Evolutionary conservation across 2,329 filamentous ascomycete genomes (phyloP), one percentile per base, ranked within the genome.

Genomic region (Penicillium sp.): DNA sequence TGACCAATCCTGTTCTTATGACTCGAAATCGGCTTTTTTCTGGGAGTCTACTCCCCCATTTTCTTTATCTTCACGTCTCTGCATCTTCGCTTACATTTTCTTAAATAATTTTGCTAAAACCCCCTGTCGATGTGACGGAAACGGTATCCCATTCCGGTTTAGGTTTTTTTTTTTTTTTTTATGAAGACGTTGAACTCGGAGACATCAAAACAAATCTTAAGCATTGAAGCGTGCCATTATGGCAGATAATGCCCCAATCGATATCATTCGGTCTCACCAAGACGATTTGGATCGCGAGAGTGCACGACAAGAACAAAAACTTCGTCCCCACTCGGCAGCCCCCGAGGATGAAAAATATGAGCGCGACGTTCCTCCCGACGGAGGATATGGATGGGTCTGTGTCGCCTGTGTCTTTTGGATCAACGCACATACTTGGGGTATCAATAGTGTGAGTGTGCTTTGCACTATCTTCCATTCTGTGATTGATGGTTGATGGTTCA

Each of bases 391-490:
- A 55, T 86, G 83, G 83, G 78, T 85, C 21, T 83, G 84, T 50
- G 80, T 83, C n/a, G 63, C 75, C 3, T 79, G 77, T 38, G 75
- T 80, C 57, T 78, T 81, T 47, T 70, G 83, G 57, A 80, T 88
- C 53, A 89, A 88, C 66, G 83, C 80, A 7, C 87, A 90, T 66
- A 90, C 88, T 1, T 91, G 88, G 88, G 88, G 88, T 7, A 75
- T 91, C 56, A 91, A 90, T 68, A 84, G 82, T 52, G 81, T 84
- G 60, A 53, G 80, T 62, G 41, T 40, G 41, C 48, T 40, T 16
- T 4, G 9, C 18, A 18, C 18, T 18, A 18, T 18, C 5, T 11
- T 21, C 21, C 5, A 4, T 27, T 27, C 24, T 27, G 5, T 27
- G 24, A 27, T 27, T 18, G 18, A 18, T 18, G 18, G 18, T 18